phyloP scores from a whole-genome alignment of 23 red algal species.

The Chondrus crispus region DNA sequence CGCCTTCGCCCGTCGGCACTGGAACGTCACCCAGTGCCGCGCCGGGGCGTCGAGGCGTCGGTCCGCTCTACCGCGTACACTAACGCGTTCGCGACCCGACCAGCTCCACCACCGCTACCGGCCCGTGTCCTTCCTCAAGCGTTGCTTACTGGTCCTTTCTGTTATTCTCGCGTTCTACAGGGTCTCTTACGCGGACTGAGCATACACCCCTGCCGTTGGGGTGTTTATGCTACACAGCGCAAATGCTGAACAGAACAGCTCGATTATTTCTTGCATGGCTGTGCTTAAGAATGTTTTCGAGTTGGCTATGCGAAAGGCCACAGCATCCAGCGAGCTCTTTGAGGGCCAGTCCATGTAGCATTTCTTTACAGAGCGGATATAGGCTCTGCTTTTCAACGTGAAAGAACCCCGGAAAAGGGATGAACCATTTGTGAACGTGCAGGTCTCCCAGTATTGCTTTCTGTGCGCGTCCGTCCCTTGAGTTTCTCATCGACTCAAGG shows the following conservation, averaged over 20 bases:
- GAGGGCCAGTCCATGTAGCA: not conserved
- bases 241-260: not conserved
- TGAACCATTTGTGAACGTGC: not conserved
- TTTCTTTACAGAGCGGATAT: conserved; percentile 10
- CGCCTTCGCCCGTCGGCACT: too few species aligned
- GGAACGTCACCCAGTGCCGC: too few species aligned
- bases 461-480: not conserved
- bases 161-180: too few species aligned
- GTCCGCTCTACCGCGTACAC: too few species aligned
- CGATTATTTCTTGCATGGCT: conserved; percentile 10
- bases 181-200: too few species aligned
- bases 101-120: too few species aligned
- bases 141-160: too few species aligned
- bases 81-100: too few species aligned
- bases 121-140: too few species aligned
- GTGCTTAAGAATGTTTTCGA: not conserved
- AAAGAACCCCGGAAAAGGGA: conserved; percentile 19
- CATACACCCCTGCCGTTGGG: too few species aligned
- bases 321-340: not conserved
- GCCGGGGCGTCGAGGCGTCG: too few species aligned
- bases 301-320: not conserved
- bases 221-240: too few species aligned
- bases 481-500: not conserved
- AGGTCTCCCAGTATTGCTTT: not conserved
- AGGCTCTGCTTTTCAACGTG: conserved; percentile 17